A percentile compares a stretch with the other conserved stretches of the same genome.
Evolutionary conservation across 2,329 filamentous ascomycete species (phyloP).

Genomic region (Trichoderma arundinaceum): DNA sequence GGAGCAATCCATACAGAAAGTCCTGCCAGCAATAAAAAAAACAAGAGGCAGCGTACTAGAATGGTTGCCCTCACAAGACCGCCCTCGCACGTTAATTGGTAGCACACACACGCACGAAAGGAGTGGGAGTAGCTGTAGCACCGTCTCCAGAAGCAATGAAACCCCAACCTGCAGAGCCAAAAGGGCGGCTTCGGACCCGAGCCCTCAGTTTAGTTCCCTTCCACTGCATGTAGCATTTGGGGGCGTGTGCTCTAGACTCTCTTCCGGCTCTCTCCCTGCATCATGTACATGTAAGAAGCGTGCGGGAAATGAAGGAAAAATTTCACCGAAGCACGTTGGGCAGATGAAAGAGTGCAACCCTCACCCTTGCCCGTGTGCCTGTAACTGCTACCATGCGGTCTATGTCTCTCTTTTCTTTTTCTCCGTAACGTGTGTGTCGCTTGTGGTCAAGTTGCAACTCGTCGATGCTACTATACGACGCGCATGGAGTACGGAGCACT

Average conservation of each 20-base stretch:
- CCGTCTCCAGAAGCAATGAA: constrained; percentile 19
- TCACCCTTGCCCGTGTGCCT: constrained; percentile 9
- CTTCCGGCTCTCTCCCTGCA: constrained; percentile 6
- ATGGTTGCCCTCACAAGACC: neutral
- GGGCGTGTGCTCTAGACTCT: neutral
- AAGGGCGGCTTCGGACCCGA: constrained; percentile 6
- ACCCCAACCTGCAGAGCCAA: constrained; percentile 22
- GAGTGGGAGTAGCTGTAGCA: neutral
- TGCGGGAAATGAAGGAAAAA: neutral
- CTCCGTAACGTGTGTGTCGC: constrained; percentile 24
- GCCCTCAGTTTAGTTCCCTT: neutral
- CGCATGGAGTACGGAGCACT: neutral
- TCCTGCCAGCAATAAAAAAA: constrained; percentile 3
- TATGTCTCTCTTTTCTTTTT: neutral
- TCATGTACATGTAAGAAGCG: neutral
- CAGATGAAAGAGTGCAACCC: constrained; percentile 17
- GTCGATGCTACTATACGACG: neutral
- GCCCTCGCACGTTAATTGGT: neutral
- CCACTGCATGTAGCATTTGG: constrained; percentile 3
- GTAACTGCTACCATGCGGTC: constrained; percentile 10
- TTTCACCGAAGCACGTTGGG: constrained; percentile 24
- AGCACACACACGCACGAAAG: neutral
- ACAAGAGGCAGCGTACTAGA: neutral
- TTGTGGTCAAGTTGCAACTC: constrained; percentile 1
- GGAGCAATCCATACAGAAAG: constrained; percentile 1